phyloP scores from a whole-genome alignment of 805 yeast species.

The Kodamaea kaohsiungensis region DNA sequence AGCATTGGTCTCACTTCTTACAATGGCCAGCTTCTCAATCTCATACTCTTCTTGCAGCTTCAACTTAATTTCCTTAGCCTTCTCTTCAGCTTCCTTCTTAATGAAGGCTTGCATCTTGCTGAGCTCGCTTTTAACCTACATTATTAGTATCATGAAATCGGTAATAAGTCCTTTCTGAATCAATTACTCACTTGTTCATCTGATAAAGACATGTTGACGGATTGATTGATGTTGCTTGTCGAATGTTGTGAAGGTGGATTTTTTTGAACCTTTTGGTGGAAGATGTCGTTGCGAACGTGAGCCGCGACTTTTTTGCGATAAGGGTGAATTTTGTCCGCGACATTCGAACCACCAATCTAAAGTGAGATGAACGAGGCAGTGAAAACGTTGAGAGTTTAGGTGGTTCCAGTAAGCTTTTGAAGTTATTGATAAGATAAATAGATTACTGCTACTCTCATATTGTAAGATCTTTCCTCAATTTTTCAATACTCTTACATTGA shows the following conservation, averaged over 20 bases:
- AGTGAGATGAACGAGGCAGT: no score
- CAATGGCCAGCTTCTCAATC: slow-evolving; percentile 93
- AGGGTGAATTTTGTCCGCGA: background rate
- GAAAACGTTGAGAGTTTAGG: no score
- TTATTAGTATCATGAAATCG: slow-evolving; percentile 9
- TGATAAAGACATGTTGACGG: slow-evolving; percentile 27
- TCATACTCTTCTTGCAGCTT: slow-evolving; percentile 99
- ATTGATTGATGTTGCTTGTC: slow-evolving; percentile 9
- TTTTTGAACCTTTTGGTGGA: background rate
- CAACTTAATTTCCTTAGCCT: slow-evolving; percentile 91
- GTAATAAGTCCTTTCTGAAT: background rate
- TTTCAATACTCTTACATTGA: no score
- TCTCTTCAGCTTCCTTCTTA: slow-evolving; percentile 98
- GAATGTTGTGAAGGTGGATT: slow-evolving; percentile 5
- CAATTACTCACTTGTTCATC: slow-evolving; percentile 30
- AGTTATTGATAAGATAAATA: no score
- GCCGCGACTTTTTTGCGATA: slow-evolving; percentile 2
- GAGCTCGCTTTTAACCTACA: slow-evolving; percentile 89
- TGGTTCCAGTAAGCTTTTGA: no score
- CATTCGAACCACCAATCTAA: no score
- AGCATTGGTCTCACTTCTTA: slow-evolving; percentile 86
- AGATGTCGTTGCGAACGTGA: slow-evolving; percentile 1
- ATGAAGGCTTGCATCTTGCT: slow-evolving; percentile 98
- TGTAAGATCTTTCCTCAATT: no score
- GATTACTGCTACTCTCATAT: no score